Evolutionary conservation across 2,329 filamentous ascomycete genomes (phyloP).

Genomic region (Capronia americana): DNA sequence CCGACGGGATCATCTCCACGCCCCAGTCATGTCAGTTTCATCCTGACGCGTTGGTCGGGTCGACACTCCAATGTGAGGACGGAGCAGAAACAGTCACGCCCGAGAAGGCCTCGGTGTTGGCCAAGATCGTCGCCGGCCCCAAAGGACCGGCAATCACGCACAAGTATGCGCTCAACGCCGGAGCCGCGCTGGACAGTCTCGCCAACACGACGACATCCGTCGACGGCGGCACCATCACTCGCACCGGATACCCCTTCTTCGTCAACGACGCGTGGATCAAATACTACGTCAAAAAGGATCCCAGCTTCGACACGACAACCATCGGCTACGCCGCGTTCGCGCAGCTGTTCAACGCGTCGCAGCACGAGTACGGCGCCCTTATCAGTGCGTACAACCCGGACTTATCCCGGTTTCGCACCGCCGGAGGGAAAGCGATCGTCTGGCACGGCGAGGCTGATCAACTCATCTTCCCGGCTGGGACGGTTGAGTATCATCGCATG

Average conservation of each 20-base stretch:
- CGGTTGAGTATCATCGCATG: constrained; percentile 4
- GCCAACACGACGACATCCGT: constrained; percentile 11
- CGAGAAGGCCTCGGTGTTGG: background rate
- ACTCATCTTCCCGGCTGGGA: constrained; percentile 12
- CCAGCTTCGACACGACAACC: background rate
- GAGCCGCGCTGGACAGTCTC: constrained; percentile 15
- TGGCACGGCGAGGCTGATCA: constrained; percentile 18
- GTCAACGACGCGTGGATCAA: constrained; percentile 17
- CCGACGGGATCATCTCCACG: constrained; percentile 39
- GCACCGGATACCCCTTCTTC: constrained; percentile 8
- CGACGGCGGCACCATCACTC: background rate
- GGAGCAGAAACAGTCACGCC: background rate
- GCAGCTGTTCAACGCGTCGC: constrained; percentile 4
- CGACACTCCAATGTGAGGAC: background rate
- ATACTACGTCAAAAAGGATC: constrained; percentile 10
- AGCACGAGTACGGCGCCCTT: background rate
- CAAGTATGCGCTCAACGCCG: constrained; percentile 8
- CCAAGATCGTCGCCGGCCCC: constrained; percentile 5
- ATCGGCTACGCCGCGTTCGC: constrained; percentile 6
- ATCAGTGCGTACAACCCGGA: constrained; percentile 2
- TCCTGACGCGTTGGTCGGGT: constrained; percentile 22
- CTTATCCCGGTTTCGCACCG: constrained; percentile 6
- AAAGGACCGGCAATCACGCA: constrained; percentile 5
- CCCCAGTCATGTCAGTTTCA: constrained; percentile 30
- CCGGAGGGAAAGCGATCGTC: constrained; percentile 10